Percentiles rank a stretch among this genome's conserved stretches.
phyloP scores from a whole-genome alignment of 495 filamentous ascomycete species.

The Cenococcum geophilum region DNA sequence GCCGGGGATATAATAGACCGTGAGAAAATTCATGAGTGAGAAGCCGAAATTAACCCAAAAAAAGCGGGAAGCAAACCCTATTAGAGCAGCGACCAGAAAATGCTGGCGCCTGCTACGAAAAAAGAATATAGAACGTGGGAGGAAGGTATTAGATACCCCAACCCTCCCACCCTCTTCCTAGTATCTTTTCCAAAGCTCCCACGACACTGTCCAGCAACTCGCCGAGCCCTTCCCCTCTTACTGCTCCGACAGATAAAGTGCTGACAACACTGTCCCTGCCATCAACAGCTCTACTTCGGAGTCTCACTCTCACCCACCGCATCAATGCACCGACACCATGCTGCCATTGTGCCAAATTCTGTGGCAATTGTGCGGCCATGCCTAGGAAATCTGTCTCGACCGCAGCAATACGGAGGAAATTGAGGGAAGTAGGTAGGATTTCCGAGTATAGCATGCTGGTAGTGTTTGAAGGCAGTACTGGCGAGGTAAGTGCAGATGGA shows the following conservation, averaged over 20 bases:
- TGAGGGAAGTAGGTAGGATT: conserved; percentile 14
- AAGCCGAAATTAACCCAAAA: background rate
- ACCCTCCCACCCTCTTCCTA: conserved; percentile 25
- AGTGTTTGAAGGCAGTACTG: conserved; percentile 1
- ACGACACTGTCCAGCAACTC: conserved; percentile 27
- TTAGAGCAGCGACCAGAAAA: too few species aligned
- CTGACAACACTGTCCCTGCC: conserved; percentile 19
- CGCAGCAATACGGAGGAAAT: conserved; percentile 19
- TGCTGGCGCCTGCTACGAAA: too few species aligned
- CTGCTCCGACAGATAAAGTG: conserved; percentile 15
- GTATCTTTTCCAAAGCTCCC: conserved; percentile 24
- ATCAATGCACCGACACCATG: conserved; percentile 25
- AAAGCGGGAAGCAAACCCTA: background rate
- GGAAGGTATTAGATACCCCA: conserved; percentile 17
- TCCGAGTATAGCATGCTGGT: conserved; percentile 26
- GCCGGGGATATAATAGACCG: background rate
- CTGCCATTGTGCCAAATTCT: conserved; percentile 27
- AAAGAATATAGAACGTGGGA: background rate
- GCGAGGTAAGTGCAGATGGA: conserved; percentile 9
- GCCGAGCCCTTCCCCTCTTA: conserved; percentile 23
- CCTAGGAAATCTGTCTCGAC: conserved; percentile 21
- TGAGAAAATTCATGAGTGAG: background rate
- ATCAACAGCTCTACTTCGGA: conserved; percentile 21
- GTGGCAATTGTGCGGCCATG: conserved; percentile 19
- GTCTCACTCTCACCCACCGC: conserved; percentile 31